A percentile compares a stretch with the other conserved stretches of the same genome.
Evolutionary conservation across 805 yeast species (phyloP).

Genomic region (Wickerhamomyces chambardii): DNA sequence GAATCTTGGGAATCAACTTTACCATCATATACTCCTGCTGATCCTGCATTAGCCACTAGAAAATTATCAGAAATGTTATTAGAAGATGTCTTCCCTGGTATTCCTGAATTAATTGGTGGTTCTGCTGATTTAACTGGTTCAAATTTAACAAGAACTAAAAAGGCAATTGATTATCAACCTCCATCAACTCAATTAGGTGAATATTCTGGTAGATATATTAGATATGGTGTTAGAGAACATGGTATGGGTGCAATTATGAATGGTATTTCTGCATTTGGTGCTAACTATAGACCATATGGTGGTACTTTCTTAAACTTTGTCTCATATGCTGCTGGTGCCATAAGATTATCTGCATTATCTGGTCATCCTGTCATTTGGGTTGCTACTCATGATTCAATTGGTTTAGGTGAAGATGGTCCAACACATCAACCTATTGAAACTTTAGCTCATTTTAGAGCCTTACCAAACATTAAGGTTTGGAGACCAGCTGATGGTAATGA

Average conservation of each 20-base stretch:
- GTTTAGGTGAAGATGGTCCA: constrained; percentile 91
- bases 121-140: constrained; percentile 98
- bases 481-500: constrained; percentile 94
- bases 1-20: constrained; percentile 67
- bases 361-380: constrained; percentile 82
- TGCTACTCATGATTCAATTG: constrained; percentile 86
- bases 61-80: constrained; percentile 83
- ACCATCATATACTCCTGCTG: constrained; percentile 73
- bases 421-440: constrained; percentile 92
- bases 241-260: constrained; percentile 98
- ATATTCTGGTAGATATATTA: constrained; percentile 86
- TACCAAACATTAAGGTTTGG: constrained; percentile 79
- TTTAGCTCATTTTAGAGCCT: constrained; percentile 77
- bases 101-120: constrained; percentile 95
- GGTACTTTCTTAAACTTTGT: constrained; percentile 97
- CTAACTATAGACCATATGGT: constrained; percentile 83
- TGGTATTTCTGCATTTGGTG: constrained; percentile 91
- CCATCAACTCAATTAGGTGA: constrained; percentile 73
- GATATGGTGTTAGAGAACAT: constrained; percentile 99
- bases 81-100: constrained; percentile 43
- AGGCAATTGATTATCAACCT: constrained; percentile 89
- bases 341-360: constrained; percentile 75
- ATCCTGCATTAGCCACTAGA: constrained; percentile 86
- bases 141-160: constrained; percentile 83
- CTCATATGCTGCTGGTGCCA: constrained; percentile 80